A percentile compares a stretch with the other conserved stretches of the same genome.
phyloP scores from a whole-genome alignment of 805 yeast genomes.

The Wickerhamiella occidentalis region DNA sequence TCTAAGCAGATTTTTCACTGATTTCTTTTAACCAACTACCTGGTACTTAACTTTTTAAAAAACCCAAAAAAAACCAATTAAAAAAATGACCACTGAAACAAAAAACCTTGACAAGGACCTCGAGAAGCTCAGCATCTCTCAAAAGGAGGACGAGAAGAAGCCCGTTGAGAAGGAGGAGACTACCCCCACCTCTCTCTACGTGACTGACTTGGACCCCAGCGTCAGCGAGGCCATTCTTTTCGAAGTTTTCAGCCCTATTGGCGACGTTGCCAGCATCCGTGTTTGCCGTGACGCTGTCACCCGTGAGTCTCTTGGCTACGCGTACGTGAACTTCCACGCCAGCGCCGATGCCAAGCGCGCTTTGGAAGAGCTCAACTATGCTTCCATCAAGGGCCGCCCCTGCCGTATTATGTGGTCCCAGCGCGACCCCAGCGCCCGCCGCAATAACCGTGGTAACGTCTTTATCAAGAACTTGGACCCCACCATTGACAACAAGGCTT shows the following conservation, averaged over 20 bases:
- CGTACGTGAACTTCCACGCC: slow-evolving; percentile 91
- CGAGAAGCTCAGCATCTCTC: slow-evolving; percentile 25
- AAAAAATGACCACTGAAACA: slow-evolving; percentile 21
- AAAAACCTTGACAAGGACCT: slow-evolving; percentile 29
- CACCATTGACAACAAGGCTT: slow-evolving; percentile 95
- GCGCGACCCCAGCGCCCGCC: slow-evolving; percentile 93
- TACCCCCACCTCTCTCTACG: slow-evolving; percentile 69
- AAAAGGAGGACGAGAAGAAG: slow-evolving; percentile 21
- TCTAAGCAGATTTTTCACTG: slow-evolving; percentile 11
- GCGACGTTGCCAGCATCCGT: slow-evolving; percentile 92
- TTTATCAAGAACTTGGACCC: slow-evolving; percentile 98
- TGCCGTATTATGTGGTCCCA: slow-evolving; percentile 99
- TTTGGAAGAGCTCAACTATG: slow-evolving; percentile 88
- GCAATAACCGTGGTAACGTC: slow-evolving; percentile 90
- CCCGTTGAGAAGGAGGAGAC: slow-evolving; percentile 25
- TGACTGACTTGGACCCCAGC: slow-evolving; percentile 88
- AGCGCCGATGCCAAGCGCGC: slow-evolving; percentile 87
- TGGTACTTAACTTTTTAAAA: slow-evolving; percentile 5
- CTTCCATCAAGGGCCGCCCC: slow-evolving; percentile 85
- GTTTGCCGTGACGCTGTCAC: slow-evolving; percentile 98
- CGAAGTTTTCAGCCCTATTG: slow-evolving; percentile 88
- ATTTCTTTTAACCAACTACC: background rate
- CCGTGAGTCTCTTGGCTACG: slow-evolving; percentile 94
- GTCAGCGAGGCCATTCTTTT: slow-evolving; percentile 91
- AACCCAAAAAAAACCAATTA: slow-evolving; percentile 1